A percentile compares a stretch with the other conserved stretches of the same genome.
phyloP scores from a whole-genome alignment of 192 early-diverging fungal genomes.

The Backusella parvicylindrica region DNA sequence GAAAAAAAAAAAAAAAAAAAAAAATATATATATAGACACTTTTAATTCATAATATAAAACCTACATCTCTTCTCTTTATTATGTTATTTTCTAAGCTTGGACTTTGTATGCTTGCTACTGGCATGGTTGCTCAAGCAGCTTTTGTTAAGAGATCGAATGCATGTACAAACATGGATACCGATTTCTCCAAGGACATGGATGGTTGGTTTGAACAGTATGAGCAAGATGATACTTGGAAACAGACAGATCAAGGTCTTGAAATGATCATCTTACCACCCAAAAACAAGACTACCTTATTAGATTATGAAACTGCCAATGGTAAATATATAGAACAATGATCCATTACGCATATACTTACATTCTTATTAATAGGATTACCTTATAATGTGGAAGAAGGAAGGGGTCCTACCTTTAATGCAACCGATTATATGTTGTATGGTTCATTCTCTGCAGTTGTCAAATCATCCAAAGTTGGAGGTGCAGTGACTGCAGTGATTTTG shows the following conservation, averaged over 20 bases:
- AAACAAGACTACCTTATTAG: neutral
- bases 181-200: neutral
- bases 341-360: no score
- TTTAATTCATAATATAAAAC: neutral
- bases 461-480: conserved; percentile 27
- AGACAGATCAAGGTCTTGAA: neutral
- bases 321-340: neutral
- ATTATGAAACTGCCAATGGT: neutral
- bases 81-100: neutral
- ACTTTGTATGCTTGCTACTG: neutral
- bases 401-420: conserved; percentile 15
- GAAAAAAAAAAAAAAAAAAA: neutral
- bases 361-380: no score
- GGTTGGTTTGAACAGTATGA: neutral
- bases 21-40: neutral
- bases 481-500: conserved; percentile 37
- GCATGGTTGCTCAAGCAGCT: neutral
- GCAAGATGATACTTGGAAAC: neutral
- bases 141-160: neutral
- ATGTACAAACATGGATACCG: neutral
- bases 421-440: conserved; percentile 38
- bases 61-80: neutral
- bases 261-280: conserved; percentile 8
- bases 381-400: conserved; percentile 11
- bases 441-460: conserved; percentile 35